These are phyloP conservation scores for Fragilaria crotonensis DNA, from an alignment of 108 stramenopile genomes.

Conservation along the genomic window DNA sequence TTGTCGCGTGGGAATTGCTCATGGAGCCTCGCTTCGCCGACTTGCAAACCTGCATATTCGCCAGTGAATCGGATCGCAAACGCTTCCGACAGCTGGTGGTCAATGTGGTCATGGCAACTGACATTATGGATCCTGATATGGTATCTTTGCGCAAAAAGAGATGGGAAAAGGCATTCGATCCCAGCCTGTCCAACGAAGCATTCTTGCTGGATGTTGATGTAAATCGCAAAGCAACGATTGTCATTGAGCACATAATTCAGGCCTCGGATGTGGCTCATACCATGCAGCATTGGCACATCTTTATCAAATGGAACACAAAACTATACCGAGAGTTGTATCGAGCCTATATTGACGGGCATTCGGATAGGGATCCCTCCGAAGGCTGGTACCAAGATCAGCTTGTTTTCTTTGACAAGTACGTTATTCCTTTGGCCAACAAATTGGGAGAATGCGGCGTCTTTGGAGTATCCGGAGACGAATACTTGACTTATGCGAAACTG, in stretches of 20 bases:
- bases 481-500: constrained; percentile 18
- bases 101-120: constrained; percentile 35
- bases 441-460: constrained; percentile 24
- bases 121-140: constrained; percentile 29
- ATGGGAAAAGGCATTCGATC: constrained; percentile 7
- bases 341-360: constrained; percentile 22
- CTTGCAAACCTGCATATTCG: constrained; percentile 15
- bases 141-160: neutral
- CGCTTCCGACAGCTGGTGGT: constrained; percentile 33
- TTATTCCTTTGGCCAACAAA: constrained; percentile 25
- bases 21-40: constrained; percentile 9
- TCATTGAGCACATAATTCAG: constrained; percentile 33
- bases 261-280: constrained; percentile 32
- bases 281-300: constrained; percentile 34
- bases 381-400: constrained; percentile 25
- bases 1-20: constrained; percentile 25
- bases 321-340: constrained; percentile 28
- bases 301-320: constrained; percentile 36
- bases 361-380: constrained; percentile 26
- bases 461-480: constrained; percentile 17
- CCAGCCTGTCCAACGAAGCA: neutral
- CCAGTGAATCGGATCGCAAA: constrained; percentile 13
- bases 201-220: neutral
- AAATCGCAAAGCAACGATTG: constrained; percentile 11
- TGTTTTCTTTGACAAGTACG: constrained; percentile 20